A percentile compares a stretch with the other conserved stretches of the same genome.
Conservation (phyloP, 352 stramenopile species). For the Phytopythium boreale region DNA sequence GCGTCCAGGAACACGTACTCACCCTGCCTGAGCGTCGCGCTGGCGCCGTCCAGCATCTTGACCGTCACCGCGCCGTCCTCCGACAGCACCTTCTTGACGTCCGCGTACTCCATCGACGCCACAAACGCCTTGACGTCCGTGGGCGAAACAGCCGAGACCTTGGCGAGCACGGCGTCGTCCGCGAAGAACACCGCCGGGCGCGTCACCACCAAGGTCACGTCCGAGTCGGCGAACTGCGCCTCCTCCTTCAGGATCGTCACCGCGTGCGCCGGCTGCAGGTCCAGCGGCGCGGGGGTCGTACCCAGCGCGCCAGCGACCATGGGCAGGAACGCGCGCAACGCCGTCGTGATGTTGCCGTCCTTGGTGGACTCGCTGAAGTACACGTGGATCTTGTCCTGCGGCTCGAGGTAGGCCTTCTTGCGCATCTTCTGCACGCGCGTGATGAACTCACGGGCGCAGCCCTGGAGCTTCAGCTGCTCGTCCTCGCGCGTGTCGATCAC, state of each 20-base stretch:
- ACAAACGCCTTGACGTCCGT: slow-evolving; percentile 59
- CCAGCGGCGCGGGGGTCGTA: slow-evolving; percentile 52
- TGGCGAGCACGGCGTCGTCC: slow-evolving; percentile 35
- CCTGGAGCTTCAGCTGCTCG: slow-evolving; percentile 93
- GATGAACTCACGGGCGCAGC: slow-evolving; percentile 95
- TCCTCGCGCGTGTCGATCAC: slow-evolving; percentile 95
- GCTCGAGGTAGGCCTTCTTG: slow-evolving; percentile 94
- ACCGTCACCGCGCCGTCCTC: slow-evolving; percentile 36
- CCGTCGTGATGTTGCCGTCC: slow-evolving; percentile 52
- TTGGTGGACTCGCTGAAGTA: slow-evolving; percentile 88
- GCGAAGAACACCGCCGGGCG: slow-evolving; percentile 77
- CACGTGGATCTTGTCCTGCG: slow-evolving; percentile 96
- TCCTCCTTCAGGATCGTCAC: slow-evolving; percentile 75
- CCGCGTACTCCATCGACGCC: slow-evolving; percentile 76
- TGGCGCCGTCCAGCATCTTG: slow-evolving; percentile 30
- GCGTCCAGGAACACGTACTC: slow-evolving; percentile 76
- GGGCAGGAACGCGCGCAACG: slow-evolving; percentile 52
- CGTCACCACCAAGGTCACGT: slow-evolving; percentile 58
- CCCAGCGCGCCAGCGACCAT: slow-evolving; percentile 60
- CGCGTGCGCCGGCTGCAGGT: slow-evolving; percentile 54
- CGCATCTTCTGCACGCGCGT: slow-evolving; percentile 98
- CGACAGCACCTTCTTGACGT: slow-evolving; percentile 55
- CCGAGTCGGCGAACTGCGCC: slow-evolving; percentile 67
- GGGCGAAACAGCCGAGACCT: slow-evolving; percentile 32
- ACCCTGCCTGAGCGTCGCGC: slow-evolving; percentile 48